phyloP scores from a whole-genome alignment of 192 early-diverging fungal genomes.

The Phycomyces nitens region DNA sequence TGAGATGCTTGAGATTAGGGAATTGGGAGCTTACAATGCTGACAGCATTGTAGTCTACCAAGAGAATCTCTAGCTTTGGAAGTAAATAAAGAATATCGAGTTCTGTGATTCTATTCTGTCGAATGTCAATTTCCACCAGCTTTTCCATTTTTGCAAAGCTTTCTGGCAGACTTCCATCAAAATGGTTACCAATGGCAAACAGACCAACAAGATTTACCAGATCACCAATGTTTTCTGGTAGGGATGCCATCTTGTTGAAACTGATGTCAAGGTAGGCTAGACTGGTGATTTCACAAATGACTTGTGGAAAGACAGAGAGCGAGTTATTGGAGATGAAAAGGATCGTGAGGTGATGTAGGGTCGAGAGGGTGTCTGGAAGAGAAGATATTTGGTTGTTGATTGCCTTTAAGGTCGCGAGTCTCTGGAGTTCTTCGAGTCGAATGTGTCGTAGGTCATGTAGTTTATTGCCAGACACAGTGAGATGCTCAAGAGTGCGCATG shows the following conservation, averaged over 20 bases:
- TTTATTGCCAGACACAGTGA: constrained; percentile 79
- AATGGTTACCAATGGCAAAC: constrained; percentile 70
- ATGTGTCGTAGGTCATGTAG: constrained; percentile 60
- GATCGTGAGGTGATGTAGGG: constrained; percentile 52
- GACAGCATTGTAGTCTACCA: constrained; percentile 71
- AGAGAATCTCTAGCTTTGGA: constrained; percentile 55
- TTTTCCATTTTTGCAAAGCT: constrained; percentile 52
- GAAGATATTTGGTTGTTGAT: constrained; percentile 71
- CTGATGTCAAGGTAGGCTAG: constrained; percentile 74
- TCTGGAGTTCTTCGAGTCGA: constrained; percentile 54
- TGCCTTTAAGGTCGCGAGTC: constrained; percentile 61
- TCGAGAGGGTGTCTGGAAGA: constrained; percentile 61
- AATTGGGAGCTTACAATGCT: constrained; percentile 58
- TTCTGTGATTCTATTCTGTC: constrained; percentile 76
- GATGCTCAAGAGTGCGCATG: constrained; percentile 57
- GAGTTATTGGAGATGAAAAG: constrained; percentile 83
- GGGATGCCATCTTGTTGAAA: constrained; percentile 71
- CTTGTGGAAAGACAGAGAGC: constrained; percentile 62
- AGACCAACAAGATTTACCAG: constrained; percentile 58
- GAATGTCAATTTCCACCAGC: constrained; percentile 74
- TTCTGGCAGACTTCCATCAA: constrained; percentile 66
- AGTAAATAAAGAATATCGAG: constrained; percentile 51
- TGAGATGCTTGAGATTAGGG: constrained; percentile 48
- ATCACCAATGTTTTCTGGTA: constrained; percentile 74
- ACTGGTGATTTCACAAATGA: constrained; percentile 56